These are phyloP conservation scores for Neurospora tetraspora DNA, from an alignment of 495 filamentous ascomycete genomes.

Conservation along the genomic window DNA sequence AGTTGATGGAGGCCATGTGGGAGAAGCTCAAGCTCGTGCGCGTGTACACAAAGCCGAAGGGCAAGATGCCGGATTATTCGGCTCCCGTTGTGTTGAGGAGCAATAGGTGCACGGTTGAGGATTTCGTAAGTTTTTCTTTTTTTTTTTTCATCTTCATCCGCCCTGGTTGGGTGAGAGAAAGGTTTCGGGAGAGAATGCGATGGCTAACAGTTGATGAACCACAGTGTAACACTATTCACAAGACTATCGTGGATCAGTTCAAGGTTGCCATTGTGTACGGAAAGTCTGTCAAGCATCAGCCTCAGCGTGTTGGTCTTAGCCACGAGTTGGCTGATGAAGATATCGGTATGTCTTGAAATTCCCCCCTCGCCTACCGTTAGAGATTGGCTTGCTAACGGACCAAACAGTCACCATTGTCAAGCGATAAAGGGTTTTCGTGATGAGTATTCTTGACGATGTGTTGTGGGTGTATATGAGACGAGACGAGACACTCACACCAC, in stretches of 20 bases:
- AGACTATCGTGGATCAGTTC: conserved; percentile 92
- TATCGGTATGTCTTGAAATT: conserved; percentile 57
- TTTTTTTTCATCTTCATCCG: background rate
- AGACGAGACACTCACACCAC: background rate
- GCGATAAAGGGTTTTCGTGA: conserved; percentile 45
- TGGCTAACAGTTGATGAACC: conserved; percentile 14
- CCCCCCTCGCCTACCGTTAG: too few relatives aligned
- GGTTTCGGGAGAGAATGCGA: background rate
- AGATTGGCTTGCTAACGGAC: background rate
- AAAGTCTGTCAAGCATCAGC: conserved; percentile 96
- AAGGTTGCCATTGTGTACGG: conserved; percentile 93
- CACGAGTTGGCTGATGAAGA: conserved; percentile 95
- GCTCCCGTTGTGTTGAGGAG: conserved; percentile 82
- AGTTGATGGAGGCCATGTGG: conserved; percentile 97
- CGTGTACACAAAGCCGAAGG: conserved; percentile 98
- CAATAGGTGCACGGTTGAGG: conserved; percentile 79
- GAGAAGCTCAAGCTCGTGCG: conserved; percentile 83
- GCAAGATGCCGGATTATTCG: conserved; percentile 85
- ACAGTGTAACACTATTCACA: conserved; percentile 94
- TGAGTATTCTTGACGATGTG: background rate
- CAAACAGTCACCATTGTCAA: conserved; percentile 84
- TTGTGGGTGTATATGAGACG: background rate
- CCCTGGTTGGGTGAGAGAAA: conserved; percentile 6
- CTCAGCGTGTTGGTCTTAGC: conserved; percentile 82
- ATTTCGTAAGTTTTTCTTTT: conserved; percentile 64